These are phyloP conservation scores for Cladosporium sp. DNA, from an alignment of 2,329 filamentous ascomycete genomes.

Conservation along the genomic window DNA sequence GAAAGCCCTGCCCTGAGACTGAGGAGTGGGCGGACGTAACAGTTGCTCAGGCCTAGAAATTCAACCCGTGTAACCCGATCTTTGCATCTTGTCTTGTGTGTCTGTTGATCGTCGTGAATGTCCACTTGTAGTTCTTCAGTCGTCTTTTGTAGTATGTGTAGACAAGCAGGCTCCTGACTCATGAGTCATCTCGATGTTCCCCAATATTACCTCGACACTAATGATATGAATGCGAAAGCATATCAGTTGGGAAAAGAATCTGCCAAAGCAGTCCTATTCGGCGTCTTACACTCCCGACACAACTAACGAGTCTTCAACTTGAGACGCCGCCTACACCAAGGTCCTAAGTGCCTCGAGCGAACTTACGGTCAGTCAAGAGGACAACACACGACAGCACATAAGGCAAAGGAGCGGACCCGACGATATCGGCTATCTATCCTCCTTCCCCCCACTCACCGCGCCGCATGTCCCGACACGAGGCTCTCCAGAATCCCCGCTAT, in stretches of 20 bases:
- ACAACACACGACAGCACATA: background rate
- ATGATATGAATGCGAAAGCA: background rate
- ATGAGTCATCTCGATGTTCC: background rate
- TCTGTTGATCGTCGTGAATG: background rate
- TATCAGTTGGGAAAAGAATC: background rate
- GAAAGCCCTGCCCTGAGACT: slow-evolving; percentile 85
- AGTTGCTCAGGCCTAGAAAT: slow-evolving; percentile 31
- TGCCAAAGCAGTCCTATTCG: background rate
- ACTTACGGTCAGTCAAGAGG: background rate
- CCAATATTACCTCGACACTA: background rate
- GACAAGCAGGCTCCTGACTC: background rate
- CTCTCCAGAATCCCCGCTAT: slow-evolving; percentile 9
- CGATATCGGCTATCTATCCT: slow-evolving; percentile 8
- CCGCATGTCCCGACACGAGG: slow-evolving; percentile 12
- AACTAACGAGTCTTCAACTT: background rate
- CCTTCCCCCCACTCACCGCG: background rate
- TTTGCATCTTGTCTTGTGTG: slow-evolving; percentile 2
- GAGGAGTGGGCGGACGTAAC: slow-evolving; percentile 30
- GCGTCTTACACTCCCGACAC: background rate
- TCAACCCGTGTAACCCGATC: slow-evolving; percentile 15
- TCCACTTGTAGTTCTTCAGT: background rate
- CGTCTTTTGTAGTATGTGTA: background rate
- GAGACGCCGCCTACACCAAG: background rate
- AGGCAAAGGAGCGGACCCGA: background rate
- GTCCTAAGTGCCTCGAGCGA: background rate